Conservation (phyloP, 2,329 filamentous ascomycete genomes). For the Apiospora rasikravindrae region DNA sequence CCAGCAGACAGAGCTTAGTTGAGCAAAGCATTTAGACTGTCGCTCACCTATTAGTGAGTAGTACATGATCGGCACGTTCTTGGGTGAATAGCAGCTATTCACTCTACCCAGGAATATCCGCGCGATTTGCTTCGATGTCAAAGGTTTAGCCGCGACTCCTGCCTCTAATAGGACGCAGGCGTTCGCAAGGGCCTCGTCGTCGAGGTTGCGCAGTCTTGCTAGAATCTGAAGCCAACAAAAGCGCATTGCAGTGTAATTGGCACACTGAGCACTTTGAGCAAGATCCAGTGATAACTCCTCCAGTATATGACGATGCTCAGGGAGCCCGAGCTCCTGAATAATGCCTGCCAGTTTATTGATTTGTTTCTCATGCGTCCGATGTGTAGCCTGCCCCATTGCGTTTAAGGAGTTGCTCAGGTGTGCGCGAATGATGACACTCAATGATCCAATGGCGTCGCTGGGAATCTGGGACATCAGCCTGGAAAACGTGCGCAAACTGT, state of each 20-base stretch:
- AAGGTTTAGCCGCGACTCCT: constrained; percentile 22
- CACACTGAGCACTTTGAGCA: constrained; percentile 20
- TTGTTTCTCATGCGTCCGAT: constrained; percentile 27
- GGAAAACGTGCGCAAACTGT: constrained; percentile 33
- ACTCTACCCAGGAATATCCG: constrained; percentile 32
- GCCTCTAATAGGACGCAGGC: constrained; percentile 32
- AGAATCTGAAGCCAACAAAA: constrained; percentile 35
- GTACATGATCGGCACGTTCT: constrained; percentile 19
- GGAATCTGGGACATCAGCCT: constrained; percentile 32
- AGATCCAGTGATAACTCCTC: constrained; percentile 29
- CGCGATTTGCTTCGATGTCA: constrained; percentile 32
- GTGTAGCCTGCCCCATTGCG: constrained; percentile 16
- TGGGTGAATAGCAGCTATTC: constrained; percentile 26
- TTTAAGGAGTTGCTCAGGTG: constrained; percentile 27
- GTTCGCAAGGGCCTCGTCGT: constrained; percentile 27
- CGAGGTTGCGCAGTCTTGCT: constrained; percentile 33
- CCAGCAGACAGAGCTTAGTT: constrained; percentile 30
- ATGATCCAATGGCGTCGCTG: constrained; percentile 21
- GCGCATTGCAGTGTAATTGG: constrained; percentile 21
- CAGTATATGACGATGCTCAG: constrained; percentile 29
- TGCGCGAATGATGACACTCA: constrained; percentile 29
- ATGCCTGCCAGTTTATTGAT: constrained; percentile 31
- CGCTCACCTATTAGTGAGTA: not conserved
- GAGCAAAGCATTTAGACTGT: constrained; percentile 24
- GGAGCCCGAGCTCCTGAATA: constrained; percentile 27